A percentile compares a stretch with the other conserved stretches of the same genome.
Conservation (phyloP, 2,329 filamentous ascomycete genomes). For the Ophiostoma perfectum region DNA sequence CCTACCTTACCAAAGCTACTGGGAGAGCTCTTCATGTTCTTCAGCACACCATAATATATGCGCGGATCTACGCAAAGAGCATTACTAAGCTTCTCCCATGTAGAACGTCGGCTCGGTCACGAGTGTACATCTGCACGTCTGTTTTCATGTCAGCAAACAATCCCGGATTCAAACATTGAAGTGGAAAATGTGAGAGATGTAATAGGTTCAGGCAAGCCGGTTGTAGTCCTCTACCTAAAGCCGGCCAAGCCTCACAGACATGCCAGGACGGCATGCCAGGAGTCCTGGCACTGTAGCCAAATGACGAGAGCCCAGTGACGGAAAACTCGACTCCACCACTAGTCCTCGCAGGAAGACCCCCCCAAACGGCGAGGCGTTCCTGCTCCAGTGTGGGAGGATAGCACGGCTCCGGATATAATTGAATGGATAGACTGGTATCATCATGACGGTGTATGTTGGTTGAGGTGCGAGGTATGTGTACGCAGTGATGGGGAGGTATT, state of each 20-base stretch:
- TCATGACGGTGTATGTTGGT: conserved; percentile 37
- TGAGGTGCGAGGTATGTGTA: background rate
- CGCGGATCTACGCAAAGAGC: background rate
- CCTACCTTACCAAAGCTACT: background rate
- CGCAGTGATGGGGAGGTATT: too few species aligned
- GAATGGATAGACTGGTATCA: conserved; percentile 72
- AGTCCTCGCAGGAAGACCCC: conserved; percentile 52
- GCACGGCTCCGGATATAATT: conserved; percentile 63
- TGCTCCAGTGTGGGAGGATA: conserved; percentile 67
- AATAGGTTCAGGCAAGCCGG: conserved; percentile 34
- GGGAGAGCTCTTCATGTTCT: background rate
- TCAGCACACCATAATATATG: background rate
- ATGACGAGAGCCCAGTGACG: conserved; percentile 44
- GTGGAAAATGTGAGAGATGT: background rate
- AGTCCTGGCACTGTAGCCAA: conserved; percentile 53
- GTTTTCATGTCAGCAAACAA: background rate
- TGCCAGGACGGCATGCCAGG: conserved; percentile 53
- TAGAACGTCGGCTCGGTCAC: background rate
- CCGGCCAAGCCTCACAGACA: conserved; percentile 32
- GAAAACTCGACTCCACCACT: conserved; percentile 64
- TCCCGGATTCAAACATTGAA: background rate
- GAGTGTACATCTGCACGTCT: background rate
- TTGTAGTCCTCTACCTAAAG: conserved; percentile 36
- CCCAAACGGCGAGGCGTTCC: conserved; percentile 20
- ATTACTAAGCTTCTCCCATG: background rate